These are phyloP conservation scores for Candida sonorensis DNA, from an alignment of 805 yeast genomes.

Conservation along the genomic window DNA sequence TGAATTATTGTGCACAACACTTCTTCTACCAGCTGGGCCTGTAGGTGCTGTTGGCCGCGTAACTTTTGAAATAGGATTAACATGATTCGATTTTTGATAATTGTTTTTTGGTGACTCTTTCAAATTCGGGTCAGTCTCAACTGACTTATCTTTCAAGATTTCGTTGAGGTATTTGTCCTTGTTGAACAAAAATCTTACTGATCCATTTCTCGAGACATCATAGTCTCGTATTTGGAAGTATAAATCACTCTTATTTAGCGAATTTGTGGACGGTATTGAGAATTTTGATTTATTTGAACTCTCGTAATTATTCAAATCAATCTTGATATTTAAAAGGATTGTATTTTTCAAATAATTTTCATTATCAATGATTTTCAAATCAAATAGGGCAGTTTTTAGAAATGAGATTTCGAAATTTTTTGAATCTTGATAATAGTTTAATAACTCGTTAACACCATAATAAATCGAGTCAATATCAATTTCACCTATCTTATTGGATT, in stretches of 20 bases:
- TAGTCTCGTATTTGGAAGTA: slow-evolving; percentile 25
- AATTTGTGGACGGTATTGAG: background rate
- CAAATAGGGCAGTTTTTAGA: slow-evolving; percentile 14
- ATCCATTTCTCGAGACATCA: slow-evolving; percentile 25
- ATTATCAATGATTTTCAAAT: slow-evolving; percentile 12
- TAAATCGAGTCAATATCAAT: slow-evolving; percentile 1
- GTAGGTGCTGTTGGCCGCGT: no score
- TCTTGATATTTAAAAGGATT: slow-evolving; percentile 24
- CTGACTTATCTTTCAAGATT: no score
- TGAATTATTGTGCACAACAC: no score
- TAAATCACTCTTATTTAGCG: slow-evolving; percentile 14
- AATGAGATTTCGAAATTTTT: slow-evolving; percentile 18
- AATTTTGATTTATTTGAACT: no score
- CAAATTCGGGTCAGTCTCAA: no score
- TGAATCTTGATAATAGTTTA: slow-evolving; percentile 26
- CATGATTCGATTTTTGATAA: no score
- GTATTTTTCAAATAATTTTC: slow-evolving; percentile 21
- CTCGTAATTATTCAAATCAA: slow-evolving; percentile 21
- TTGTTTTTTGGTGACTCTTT: no score
- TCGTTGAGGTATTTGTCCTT: slow-evolving; percentile 23
- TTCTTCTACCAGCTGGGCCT: no score
- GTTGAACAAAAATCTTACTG: slow-evolving; percentile 27
- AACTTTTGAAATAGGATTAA: no score
- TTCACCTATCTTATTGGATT: no score
- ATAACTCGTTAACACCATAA: slow-evolving; percentile 20